Evolutionary conservation across 306 rosid genomes (phyloP).

Genomic region (Begonia masoniana): DNA sequence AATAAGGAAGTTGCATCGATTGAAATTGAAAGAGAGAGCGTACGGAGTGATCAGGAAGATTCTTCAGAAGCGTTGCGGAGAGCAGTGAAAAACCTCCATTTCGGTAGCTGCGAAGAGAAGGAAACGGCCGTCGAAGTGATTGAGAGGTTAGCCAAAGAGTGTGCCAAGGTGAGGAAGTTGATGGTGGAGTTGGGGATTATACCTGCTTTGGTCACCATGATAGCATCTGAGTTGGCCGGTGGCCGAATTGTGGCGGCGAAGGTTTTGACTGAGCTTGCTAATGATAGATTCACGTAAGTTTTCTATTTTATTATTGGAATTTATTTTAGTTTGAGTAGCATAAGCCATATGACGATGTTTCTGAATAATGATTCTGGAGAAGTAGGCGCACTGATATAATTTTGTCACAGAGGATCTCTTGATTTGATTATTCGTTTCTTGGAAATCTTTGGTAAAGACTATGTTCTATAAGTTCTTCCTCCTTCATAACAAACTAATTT

Average conservation of each 20-base stretch:
- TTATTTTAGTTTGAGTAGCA: too few relatives aligned
- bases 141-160: conserved; percentile 46
- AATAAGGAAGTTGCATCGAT: conserved; percentile 9
- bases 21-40: conserved; percentile 12
- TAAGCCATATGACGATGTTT: too few relatives aligned
- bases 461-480: too few relatives aligned
- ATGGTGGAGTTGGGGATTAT: conserved; percentile 75
- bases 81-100: conserved; percentile 87
- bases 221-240: conserved; percentile 25
- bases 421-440: too few relatives aligned
- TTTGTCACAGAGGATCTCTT: too few relatives aligned
- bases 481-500: too few relatives aligned
- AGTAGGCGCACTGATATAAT: too few relatives aligned
- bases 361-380: too few relatives aligned
- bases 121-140: conserved; percentile 63
- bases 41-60: conserved; percentile 13
- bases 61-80: conserved; percentile 32
- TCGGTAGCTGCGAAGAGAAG: conserved; percentile 80
- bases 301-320: background rate
- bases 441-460: too few relatives aligned
- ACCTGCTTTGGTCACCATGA: conserved; percentile 74
- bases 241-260: conserved; percentile 34
- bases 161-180: conserved; percentile 45
- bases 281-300: conserved; percentile 72
- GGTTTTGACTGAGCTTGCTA: conserved; percentile 56